phyloP scores from a whole-genome alignment of 805 yeast species.

The Candida andamanensis region DNA sequence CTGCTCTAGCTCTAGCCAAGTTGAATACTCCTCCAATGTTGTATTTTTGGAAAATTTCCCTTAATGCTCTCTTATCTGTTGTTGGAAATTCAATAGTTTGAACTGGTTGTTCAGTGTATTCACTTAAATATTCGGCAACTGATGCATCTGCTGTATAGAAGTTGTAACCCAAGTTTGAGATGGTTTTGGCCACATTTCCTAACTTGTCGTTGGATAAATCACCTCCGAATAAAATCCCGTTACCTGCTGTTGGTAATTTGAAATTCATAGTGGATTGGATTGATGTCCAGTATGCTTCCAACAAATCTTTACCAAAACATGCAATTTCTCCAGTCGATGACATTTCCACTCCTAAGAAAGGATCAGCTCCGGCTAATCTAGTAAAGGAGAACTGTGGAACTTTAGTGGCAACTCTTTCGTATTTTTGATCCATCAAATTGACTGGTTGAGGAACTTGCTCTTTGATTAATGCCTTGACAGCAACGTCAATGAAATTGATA shows the following conservation, averaged over 20 bases:
- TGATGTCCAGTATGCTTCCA: conserved; percentile 97
- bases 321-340: conserved; percentile 90
- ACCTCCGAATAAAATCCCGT: conserved; percentile 92
- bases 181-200: conserved; percentile 65
- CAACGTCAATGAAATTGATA: conserved; percentile 93
- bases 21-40: conserved; percentile 86
- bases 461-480: conserved; percentile 72
- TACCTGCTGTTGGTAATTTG: conserved; percentile 85
- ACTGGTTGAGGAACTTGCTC: conserved; percentile 72
- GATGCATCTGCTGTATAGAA: conserved; percentile 70
- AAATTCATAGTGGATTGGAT: conserved; percentile 97
- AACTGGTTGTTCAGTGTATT: conserved; percentile 40
- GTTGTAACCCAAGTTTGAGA: conserved; percentile 74
- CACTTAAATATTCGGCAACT: conserved; percentile 65
- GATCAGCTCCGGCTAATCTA: conserved; percentile 95
- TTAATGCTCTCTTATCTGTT: conserved; percentile 85
- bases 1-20: conserved; percentile 88
- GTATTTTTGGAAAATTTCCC: conserved; percentile 88
- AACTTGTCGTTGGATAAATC: conserved; percentile 68
- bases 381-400: conserved; percentile 98
- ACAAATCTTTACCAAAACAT: conserved; percentile 79
- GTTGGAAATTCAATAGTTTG: conserved; percentile 85
- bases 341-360: conserved; percentile 97
- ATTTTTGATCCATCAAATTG: conserved; percentile 71
- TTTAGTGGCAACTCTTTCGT: conserved; percentile 88